phyloP scores from a whole-genome alignment of 2,329 filamentous ascomycete genomes.

The Verticillium dahliae region DNA sequence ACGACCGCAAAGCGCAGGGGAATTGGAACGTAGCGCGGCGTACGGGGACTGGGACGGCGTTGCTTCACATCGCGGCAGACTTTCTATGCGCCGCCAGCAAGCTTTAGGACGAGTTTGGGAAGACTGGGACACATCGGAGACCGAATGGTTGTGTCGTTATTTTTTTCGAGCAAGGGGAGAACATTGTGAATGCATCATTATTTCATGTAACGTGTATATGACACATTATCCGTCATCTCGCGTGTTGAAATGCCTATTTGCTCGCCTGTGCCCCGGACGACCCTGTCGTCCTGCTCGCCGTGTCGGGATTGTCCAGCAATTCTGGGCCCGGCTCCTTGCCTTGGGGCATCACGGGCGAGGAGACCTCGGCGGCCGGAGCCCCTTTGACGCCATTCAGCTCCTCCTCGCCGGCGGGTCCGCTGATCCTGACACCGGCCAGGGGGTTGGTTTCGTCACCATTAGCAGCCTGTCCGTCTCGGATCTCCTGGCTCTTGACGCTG shows the following conservation, averaged over 20 bases:
- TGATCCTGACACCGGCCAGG: conserved; percentile 26
- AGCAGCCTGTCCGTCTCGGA: conserved; percentile 4
- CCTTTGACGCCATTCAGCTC: conserved; percentile 16
- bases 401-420: conserved; percentile 26
- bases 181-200: background rate
- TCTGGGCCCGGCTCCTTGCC: conserved; percentile 3
- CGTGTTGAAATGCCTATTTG: background rate
- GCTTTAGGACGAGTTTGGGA: background rate
- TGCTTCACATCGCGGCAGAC: background rate
- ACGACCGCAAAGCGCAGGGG: too few relatives aligned
- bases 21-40: background rate
- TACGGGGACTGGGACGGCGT: background rate
- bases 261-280: background rate
- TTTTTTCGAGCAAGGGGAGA: background rate
- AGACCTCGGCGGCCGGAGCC: background rate
- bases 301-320: conserved; percentile 5
- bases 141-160: too few relatives aligned
- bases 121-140: too few relatives aligned
- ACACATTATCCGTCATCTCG: background rate
- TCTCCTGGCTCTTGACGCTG: conserved; percentile 46
- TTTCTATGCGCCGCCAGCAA: background rate
- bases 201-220: background rate
- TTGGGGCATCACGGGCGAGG: background rate
- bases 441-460: conserved; percentile 12
- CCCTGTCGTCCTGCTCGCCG: conserved; percentile 6